Base-by-base conservation (phyloP, 1,139 yeast species). In the Suhomyces panamericanus region DNA sequence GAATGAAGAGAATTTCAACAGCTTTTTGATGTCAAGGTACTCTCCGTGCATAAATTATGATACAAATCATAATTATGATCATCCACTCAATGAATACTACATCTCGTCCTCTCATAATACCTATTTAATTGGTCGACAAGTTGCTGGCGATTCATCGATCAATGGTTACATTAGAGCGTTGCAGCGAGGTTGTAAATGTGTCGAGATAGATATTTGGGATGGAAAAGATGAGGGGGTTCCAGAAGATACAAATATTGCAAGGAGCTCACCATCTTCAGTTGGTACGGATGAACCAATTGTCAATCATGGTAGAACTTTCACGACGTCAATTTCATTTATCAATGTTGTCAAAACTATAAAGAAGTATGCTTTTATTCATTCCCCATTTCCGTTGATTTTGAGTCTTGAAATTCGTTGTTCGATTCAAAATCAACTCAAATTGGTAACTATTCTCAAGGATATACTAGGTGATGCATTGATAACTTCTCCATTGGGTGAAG, bases 131-230 rank as follows among this genome's bases (percentile, higher is more conserved):
- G 99, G 98, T 0, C 75, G 95, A 30, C 99, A 95, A 59, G 77
- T 89, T n/a, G 96, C 84, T 1, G 96, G 95, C n/a, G 82, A 79
- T 13, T 87, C 97, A 0, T 87, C 96, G 0, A 80, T 89, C 1
- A 98, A 93, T 58, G 96, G 96, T 0, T 95, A 93, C 55, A 83
- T 89, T n/a, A 78, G 86, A 43, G 95, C 89, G 0, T 67, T 95
- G 41, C 96, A 90, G 57, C 79, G 90, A 46, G 98, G 99, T 1
- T 93, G 98, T 56, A 73, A 96, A 39, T 90, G 97, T 53, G 75
- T 95, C 17, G 99, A 95, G 58, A 81, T 95, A 35, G 99, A 95
- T 63, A 76, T 95, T 17, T 95, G 99, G 99, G 96, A 93, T 66
- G 95, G 95, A 9, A 45, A 44, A n/a, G 35, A 46, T 20, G 56